These are phyloP conservation scores for Hemerocallis citrina DNA, from an alignment of 106 monocot genomes.

Conservation along the genomic window DNA sequence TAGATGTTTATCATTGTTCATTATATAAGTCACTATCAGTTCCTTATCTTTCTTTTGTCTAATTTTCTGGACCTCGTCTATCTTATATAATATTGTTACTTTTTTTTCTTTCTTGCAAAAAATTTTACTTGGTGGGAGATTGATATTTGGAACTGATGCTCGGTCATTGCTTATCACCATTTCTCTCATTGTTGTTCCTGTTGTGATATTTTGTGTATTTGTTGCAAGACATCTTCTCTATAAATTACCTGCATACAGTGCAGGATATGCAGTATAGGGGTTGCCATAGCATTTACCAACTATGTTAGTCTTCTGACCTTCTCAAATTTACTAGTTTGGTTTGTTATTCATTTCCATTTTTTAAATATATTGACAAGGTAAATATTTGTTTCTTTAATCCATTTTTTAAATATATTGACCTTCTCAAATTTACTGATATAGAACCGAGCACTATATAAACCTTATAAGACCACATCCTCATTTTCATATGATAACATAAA, in stretches of 20 bases:
- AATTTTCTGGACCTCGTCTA: not conserved
- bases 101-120: slow-evolving; percentile 39
- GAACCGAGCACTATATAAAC: too few species aligned
- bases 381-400: too few species aligned
- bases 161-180: slow-evolving; percentile 32
- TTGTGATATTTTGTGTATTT: slow-evolving; percentile 72
- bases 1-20: too few species aligned
- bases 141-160: slow-evolving; percentile 33
- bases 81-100: not conserved
- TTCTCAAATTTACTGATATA: too few species aligned
- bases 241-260: slow-evolving; percentile 14
- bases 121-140: slow-evolving; percentile 28
- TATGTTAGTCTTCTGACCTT: slow-evolving; percentile 49
- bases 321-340: too few species aligned
- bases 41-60: not conserved
- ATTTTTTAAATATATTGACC: too few species aligned
- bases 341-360: too few species aligned
- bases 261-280: slow-evolving; percentile 70
- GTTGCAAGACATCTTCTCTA: slow-evolving; percentile 63
- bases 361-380: too few species aligned
- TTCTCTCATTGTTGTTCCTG: slow-evolving; percentile 61
- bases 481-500: too few species aligned
- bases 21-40: too few species aligned
- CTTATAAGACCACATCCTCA: too few species aligned
- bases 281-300: slow-evolving; percentile 53